These are phyloP conservation scores for Blastocystis hominis DNA, from an alignment of 352 stramenopile species.

Conservation along the genomic window DNA sequence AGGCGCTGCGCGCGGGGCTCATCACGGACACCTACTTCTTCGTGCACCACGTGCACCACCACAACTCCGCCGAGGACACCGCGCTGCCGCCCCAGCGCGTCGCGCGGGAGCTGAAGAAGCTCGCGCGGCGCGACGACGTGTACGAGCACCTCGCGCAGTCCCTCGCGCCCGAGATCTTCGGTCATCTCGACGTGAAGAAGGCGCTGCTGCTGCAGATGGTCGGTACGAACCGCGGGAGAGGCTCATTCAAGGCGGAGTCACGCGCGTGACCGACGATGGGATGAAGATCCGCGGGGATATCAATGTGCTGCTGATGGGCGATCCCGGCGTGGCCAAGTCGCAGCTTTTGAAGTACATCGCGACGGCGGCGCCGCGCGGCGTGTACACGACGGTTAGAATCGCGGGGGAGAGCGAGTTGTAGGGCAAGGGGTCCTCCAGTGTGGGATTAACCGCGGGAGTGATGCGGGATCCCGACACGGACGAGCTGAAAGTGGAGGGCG, in stretches of 20 bases:
- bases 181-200: constrained; percentile 97
- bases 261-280: constrained; percentile 68
- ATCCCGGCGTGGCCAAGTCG: constrained; percentile 93
- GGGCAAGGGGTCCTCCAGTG: constrained; percentile 91
- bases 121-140: constrained; percentile 70
- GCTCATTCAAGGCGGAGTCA: constrained; percentile 61
- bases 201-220: constrained; percentile 92
- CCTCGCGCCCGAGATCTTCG: constrained; percentile 97
- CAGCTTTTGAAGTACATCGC: constrained; percentile 97
- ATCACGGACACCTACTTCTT: constrained; percentile 93
- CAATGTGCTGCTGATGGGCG: constrained; percentile 95
- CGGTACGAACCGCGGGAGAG: constrained; percentile 60
- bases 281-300: constrained; percentile 95
- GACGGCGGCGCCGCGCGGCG: constrained; percentile 82
- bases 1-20: constrained; percentile 88
- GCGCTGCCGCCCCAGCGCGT: constrained; percentile 65
- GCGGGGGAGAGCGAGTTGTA: not conserved
- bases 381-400: constrained; percentile 88
- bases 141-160: constrained; percentile 84
- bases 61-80: constrained; percentile 80
- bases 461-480: constrained; percentile 81
- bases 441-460: constrained; percentile 92
- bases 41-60: constrained; percentile 82
- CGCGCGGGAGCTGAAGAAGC: constrained; percentile 67
- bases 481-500: constrained; percentile 77